Base-by-base conservation (phyloP, 306 rosid species). In the Vigna angularis region DNA sequence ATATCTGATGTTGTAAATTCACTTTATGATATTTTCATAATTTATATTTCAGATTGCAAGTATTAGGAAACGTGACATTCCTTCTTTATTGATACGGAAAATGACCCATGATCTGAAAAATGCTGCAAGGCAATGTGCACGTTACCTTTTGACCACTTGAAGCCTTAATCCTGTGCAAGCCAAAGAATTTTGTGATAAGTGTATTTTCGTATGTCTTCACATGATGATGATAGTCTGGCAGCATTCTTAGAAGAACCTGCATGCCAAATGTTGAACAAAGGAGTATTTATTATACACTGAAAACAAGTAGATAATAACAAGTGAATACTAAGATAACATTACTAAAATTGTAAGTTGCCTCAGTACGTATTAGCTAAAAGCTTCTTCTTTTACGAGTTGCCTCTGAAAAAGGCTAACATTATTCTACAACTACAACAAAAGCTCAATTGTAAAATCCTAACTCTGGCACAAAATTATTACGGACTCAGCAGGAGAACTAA, bases 81-180 rank as follows among this genome's bases (percentile, higher is more conserved):
- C 61, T 57, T 74, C 73, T 15, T 57, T 34, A 69, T 59, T 51
- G 7, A 68, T 38, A 55, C n/a, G 45, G 38, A 81, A 55, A 78
- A 72, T 56, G 6, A 17, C 15, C 18, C 20, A 1, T 34, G 52
- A 68, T 45, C 76, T 4, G 69, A 30, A 72, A 80, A 57, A 56
- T 77, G 65, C 16, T 62, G 28, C n/a, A 52, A 59, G 55, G 47
- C 36, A 68, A 28, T n/a, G 58, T 77, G 85, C 56, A 34, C 45
- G 49, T 76, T 79, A 93, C 98, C 98, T 89, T 93, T 56, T 91
- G 95, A 67, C 98, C 97, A 56, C 98, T 93, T 16, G 93, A 88
- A 70, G 97, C 93, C 72, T 89, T 90, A 83, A 93, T 91, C 85
- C 97, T 89, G 85, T 93, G 98, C 82, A 93, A 97, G 74, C 98